Conservation (phyloP, 371 early-diverging fungal genomes). For the Haplosporangium sp. region DNA sequence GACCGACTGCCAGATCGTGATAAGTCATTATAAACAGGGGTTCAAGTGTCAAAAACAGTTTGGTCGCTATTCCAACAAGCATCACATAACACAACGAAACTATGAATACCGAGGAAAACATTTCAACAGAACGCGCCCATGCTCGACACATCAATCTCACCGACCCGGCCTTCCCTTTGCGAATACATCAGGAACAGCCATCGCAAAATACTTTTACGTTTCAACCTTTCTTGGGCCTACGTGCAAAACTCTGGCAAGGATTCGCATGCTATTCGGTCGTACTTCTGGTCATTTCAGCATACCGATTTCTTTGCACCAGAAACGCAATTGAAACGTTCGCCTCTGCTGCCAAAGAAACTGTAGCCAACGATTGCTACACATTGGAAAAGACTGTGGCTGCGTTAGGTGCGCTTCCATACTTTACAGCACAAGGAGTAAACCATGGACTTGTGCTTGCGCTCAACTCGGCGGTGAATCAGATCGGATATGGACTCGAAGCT, state of each 20-base stretch:
- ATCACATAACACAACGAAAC: no score
- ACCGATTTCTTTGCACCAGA: constrained; percentile 20
- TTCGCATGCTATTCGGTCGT: constrained; percentile 29
- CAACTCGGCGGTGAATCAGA: constrained; percentile 21
- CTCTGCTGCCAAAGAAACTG: constrained; percentile 6
- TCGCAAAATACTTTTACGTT: background rate
- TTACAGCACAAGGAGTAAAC: constrained; percentile 24
- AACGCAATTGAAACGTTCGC: constrained; percentile 4
- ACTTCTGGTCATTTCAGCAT: constrained; percentile 28
- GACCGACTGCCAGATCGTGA: no score
- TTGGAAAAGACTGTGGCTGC: constrained; percentile 15
- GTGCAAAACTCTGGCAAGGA: constrained; percentile 42
- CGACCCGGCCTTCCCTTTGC: background rate
- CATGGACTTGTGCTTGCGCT: constrained; percentile 21
- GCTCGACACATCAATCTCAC: background rate
- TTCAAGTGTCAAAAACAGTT: no score
- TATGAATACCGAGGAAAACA: no score
- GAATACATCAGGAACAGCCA: background rate
- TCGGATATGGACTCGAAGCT: constrained; percentile 25
- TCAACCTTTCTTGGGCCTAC: constrained; percentile 21
- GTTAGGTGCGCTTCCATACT: constrained; percentile 18
- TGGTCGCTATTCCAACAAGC: no score
- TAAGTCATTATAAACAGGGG: no score
- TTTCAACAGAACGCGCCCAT: background rate
- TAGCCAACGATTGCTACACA: constrained; percentile 19